Evolutionary conservation across 2,329 filamentous ascomycete species (phyloP).

Genomic region (Aspergillus pseudoviridinutans): DNA sequence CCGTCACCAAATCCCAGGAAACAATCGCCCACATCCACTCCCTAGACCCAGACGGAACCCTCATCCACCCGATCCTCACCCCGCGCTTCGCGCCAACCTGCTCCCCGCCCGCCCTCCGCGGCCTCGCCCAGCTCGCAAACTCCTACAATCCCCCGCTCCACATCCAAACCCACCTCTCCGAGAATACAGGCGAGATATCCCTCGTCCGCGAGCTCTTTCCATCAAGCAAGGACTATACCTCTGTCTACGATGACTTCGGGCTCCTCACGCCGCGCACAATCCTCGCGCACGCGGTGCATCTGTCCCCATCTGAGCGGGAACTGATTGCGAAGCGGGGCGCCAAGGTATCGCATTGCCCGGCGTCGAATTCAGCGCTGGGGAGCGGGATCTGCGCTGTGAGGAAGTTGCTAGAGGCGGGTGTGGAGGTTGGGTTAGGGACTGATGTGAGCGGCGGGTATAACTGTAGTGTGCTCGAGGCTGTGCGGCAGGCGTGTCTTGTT

Average conservation of each 20-base stretch:
- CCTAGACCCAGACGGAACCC: constrained; percentile 38
- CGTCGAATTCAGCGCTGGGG: constrained; percentile 77
- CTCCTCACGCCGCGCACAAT: constrained; percentile 71
- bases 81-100: constrained; percentile 59
- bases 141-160: constrained; percentile 56
- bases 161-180: constrained; percentile 85
- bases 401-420: constrained; percentile 66
- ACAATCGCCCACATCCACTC: constrained; percentile 63
- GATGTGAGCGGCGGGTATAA: constrained; percentile 88
- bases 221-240: constrained; percentile 60
- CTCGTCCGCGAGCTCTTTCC: constrained; percentile 71
- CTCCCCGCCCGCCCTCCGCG: constrained; percentile 51
- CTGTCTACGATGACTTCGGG: constrained; percentile 70
- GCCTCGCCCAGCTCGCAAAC: constrained; percentile 61
- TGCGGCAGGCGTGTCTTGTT: constrained; percentile 73
- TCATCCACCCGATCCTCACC: constrained; percentile 78
- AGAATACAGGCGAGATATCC: constrained; percentile 70
- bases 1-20: constrained; percentile 53
- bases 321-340: constrained; percentile 59
- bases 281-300: constrained; percentile 79
- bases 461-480: constrained; percentile 76
- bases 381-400: constrained; percentile 75
- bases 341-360: constrained; percentile 80
- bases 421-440: constrained; percentile 81
- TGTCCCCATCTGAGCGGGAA: constrained; percentile 61